Evolutionary conservation across 169 alveolate genomes (phyloP), one percentile per base, ranked within the genome.

Genomic region (Toxoplasma gondii): DNA sequence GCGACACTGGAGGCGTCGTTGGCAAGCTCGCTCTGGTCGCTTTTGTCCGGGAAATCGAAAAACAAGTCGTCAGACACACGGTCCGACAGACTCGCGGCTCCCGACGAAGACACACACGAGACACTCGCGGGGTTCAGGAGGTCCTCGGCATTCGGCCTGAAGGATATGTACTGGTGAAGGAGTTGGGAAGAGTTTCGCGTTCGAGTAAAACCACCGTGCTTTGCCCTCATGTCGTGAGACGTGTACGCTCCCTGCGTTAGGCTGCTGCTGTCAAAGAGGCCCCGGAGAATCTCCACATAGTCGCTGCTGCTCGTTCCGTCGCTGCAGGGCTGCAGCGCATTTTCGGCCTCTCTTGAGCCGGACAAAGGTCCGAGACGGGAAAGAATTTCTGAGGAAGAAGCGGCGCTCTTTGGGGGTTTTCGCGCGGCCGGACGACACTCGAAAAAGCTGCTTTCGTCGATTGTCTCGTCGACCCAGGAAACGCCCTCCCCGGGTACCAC

Each of bases 221-320:
- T 78, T 12, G 49, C 44, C 1, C 43, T 4, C 86, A 38, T 29
- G 44, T 38, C 86, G 43, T n/a, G n/a, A 9, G 86, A 45, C 86
- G 86, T n/a, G 45, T 78, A 78, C 49, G n/a, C 39, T n/a, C 86
- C 64, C 69, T 91, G 94, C 67, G 83, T 87, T 81, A 91, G 53
- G 84, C 94, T 91, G 84, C 94, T 91, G 91, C 94, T 91, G 84
- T 91, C 94, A 54, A 91, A 91, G 70, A 91, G 58, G 84, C 94
- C 94, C 29, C 94, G 80, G 10, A 91, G 69, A 44, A 91, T 90
- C 64, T 91, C 94, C 69, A 91, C 94, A 69, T 91, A 81, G 45
- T 91, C 94, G 69, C 91, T 45, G 49, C 94, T 81, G 49, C 64
- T 64, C 82, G 80, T 36, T 19, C 45, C 44, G 67, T 91, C 94